A percentile compares a stretch with the other conserved stretches of the same genome.
Evolutionary conservation across 176 grass and related monocot genomes (phyloP).

Genomic region (Oryza nivara): DNA sequence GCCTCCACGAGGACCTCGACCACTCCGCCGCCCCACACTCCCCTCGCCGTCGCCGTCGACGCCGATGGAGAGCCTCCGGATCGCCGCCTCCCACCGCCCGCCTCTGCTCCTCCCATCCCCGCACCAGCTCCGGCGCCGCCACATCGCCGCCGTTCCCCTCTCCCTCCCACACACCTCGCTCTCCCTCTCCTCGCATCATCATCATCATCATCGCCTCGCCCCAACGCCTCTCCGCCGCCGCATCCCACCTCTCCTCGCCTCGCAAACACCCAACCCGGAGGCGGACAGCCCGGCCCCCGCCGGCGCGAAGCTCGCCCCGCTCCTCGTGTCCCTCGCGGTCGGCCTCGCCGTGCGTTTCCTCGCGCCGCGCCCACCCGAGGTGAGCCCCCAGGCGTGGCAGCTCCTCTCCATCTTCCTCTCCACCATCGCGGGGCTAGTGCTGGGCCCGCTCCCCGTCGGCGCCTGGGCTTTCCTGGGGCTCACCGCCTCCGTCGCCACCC

Average conservation of each 20-base stretch:
- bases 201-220: constrained; percentile 5
- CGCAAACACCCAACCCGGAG: constrained; percentile 21
- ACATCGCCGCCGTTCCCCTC: neutral
- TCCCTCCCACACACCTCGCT: neutral
- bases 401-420: constrained; percentile 91
- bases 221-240: constrained; percentile 23
- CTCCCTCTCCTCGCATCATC: neutral
- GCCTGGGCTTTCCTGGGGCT: constrained; percentile 97
- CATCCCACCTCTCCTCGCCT: constrained; percentile 30
- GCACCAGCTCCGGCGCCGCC: constrained; percentile 13
- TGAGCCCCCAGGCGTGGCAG: constrained; percentile 83
- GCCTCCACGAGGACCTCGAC: neutral
- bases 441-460: constrained; percentile 82
- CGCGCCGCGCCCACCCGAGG: constrained; percentile 56
- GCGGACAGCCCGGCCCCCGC: neutral
- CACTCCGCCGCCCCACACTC: constrained; percentile 9
- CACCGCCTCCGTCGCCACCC: constrained; percentile 69
- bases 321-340: constrained; percentile 63
- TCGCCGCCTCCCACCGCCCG: constrained; percentile 41
- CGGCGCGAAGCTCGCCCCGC: constrained; percentile 65
- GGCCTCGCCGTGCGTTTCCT: constrained; percentile 82
- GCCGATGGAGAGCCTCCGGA: constrained; percentile 52
- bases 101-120: neutral
- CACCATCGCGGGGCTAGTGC: constrained; percentile 83
- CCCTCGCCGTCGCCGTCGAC: neutral